phyloP scores from a whole-genome alignment of 2,329 filamentous ascomycete genomes.

The Sclerotinia nivalis region DNA sequence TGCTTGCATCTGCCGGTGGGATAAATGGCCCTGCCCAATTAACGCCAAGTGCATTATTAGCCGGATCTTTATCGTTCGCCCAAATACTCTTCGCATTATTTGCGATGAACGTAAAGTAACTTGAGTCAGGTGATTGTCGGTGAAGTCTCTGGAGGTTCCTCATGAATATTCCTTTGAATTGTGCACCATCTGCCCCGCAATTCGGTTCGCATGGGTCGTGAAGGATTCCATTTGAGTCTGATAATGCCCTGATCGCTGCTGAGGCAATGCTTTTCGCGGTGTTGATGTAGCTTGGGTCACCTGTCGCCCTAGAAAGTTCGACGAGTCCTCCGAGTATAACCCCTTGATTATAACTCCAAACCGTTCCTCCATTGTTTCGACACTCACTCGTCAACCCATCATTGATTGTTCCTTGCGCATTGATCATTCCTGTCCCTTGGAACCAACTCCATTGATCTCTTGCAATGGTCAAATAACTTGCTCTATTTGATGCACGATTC shows the following conservation, averaged over 20 bases:
- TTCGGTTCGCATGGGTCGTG: conserved; percentile 56
- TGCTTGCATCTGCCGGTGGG: conserved; percentile 53
- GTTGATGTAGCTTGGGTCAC: conserved; percentile 42
- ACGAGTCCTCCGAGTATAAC: conserved; percentile 59
- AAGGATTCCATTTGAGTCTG: conserved; percentile 51
- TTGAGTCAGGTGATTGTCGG: conserved; percentile 48
- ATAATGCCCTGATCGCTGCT: conserved; percentile 51
- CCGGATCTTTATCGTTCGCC: conserved; percentile 54
- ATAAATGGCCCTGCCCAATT: conserved; percentile 64
- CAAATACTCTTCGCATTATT: conserved; percentile 68
- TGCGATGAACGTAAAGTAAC: conserved; percentile 56
- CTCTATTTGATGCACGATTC: conserved; percentile 52
- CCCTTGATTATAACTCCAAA: conserved; percentile 61
- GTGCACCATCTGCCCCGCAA: conserved; percentile 52
- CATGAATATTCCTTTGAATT: conserved; percentile 74
- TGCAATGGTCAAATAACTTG: conserved; percentile 58
- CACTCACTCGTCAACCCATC: conserved; percentile 54
- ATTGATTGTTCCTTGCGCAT: conserved; percentile 51
- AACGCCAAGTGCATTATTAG: conserved; percentile 54
- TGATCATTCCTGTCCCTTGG: conserved; percentile 49
- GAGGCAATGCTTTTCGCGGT: conserved; percentile 56
- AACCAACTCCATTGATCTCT: conserved; percentile 55
- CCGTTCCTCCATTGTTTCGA: conserved; percentile 47
- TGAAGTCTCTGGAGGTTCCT: conserved; percentile 61
- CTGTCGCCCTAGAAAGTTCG: conserved; percentile 57